Conservation (phyloP, 1,284 basidiomycete genomes). For the Xanthoconium separans region DNA sequence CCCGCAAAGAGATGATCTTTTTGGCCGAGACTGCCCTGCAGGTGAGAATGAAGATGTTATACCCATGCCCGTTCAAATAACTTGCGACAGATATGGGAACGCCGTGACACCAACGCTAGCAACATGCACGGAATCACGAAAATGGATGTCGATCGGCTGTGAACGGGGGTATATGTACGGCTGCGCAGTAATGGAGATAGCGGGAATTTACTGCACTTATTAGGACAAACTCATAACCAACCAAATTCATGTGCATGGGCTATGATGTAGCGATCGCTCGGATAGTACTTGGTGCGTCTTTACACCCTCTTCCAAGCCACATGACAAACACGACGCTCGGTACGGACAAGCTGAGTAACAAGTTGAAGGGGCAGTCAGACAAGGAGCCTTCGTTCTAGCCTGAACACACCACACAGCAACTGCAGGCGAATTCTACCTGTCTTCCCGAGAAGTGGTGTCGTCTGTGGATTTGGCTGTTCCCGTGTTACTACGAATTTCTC, state of each 20-base stretch:
- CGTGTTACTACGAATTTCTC: slow-evolving; percentile 8
- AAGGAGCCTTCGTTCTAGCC: neutral
- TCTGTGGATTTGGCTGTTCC: slow-evolving; percentile 1
- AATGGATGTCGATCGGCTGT: slow-evolving; percentile 35
- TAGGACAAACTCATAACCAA: slow-evolving; percentile 14
- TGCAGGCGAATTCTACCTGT: slow-evolving; percentile 10
- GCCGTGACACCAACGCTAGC: slow-evolving; percentile 35
- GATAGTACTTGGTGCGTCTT: slow-evolving; percentile 12
- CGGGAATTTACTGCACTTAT: slow-evolving; percentile 25
- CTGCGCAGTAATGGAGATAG: slow-evolving; percentile 27
- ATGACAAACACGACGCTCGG: slow-evolving; percentile 10
- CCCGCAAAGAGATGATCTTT: slow-evolving; percentile 96
- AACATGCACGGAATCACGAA: slow-evolving; percentile 20
- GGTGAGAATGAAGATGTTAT: slow-evolving; percentile 48
- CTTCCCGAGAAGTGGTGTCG: slow-evolving; percentile 1
- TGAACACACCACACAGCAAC: neutral
- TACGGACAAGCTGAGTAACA: neutral
- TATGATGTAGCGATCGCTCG: slow-evolving; percentile 12
- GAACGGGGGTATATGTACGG: slow-evolving; percentile 4
- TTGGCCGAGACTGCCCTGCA: slow-evolving; percentile 95
- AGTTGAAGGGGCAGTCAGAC: neutral
- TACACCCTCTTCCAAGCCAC: slow-evolving; percentile 14
- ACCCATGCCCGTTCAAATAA: slow-evolving; percentile 11
- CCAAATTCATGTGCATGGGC: neutral
- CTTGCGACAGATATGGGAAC: slow-evolving; percentile 66